phyloP scores from a whole-genome alignment of 208 protist species.

The Angomonas ambiguus region DNA sequence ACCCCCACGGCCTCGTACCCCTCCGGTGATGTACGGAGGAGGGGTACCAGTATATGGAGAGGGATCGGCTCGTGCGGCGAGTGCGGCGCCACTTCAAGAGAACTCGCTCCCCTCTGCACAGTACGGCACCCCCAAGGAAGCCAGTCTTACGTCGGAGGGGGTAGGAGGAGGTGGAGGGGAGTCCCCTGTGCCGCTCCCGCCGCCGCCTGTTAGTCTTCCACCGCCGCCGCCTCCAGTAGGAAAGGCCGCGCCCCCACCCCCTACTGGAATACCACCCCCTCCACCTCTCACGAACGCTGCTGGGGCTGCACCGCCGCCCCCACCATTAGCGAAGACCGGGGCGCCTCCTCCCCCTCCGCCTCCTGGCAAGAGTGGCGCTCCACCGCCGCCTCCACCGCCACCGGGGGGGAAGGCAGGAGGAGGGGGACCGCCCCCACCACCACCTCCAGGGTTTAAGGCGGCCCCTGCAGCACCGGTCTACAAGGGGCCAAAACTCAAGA shows the following conservation, averaged over 20 bases:
- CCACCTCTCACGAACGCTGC: conserved; percentile 18
- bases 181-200: conserved; percentile 21
- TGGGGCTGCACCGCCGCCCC: conserved; percentile 8
- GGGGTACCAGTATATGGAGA: conserved; percentile 18
- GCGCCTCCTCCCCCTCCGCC: conserved; percentile 14
- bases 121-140: not conserved
- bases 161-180: conserved; percentile 12
- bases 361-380: conserved; percentile 14
- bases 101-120: not conserved
- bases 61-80: not conserved
- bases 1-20: not conserved
- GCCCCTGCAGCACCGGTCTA: conserved; percentile 19
- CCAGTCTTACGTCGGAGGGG: conserved; percentile 7
- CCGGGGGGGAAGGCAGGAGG: conserved; percentile 3
- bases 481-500: conserved; percentile 61
- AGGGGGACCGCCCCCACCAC: conserved; percentile 16
- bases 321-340: conserved; percentile 21
- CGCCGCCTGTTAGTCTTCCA: conserved; percentile 1
- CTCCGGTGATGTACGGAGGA: conserved; percentile 29
- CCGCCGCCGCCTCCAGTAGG: conserved; percentile 13
- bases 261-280: conserved; percentile 14
- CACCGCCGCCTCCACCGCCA: conserved; percentile 31
- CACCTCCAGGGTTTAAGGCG: conserved; percentile 7
- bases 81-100: not conserved
- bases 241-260: conserved; percentile 22